Percentiles rank a stretch among this genome's conserved stretches.
phyloP scores from a whole-genome alignment of 192 early-diverging fungal genomes.

The Podila clonocystis region DNA sequence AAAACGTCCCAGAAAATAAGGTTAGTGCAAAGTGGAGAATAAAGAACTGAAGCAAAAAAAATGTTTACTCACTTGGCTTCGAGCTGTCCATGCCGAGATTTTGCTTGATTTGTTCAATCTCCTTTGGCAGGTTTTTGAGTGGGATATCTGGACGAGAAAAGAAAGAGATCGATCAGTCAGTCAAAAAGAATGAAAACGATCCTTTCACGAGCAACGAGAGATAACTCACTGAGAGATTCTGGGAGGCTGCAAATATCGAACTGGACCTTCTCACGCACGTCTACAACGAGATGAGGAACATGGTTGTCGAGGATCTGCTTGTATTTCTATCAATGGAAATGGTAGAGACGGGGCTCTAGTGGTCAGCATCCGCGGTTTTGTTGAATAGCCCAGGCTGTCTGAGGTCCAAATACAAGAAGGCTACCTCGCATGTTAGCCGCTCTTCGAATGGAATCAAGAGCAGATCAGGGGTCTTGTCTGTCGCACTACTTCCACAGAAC shows the following conservation, averaged over 20 bases:
- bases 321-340: slow-evolving; percentile 53
- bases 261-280: slow-evolving; percentile 89
- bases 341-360: background rate
- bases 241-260: slow-evolving; percentile 86
- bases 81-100: background rate
- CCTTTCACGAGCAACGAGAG: background rate
- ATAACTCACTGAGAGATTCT: slow-evolving; percentile 64
- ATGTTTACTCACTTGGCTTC: background rate
- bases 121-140: slow-evolving; percentile 55
- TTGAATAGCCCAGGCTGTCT: background rate
- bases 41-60: background rate
- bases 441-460: slow-evolving; percentile 25
- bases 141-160: slow-evolving; percentile 61
- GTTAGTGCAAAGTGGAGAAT: background rate
- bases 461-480: slow-evolving; percentile 70
- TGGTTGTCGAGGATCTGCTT: slow-evolving; percentile 34
- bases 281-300: slow-evolving; percentile 80
- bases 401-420: background rate
- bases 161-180: background rate
- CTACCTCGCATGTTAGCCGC: slow-evolving; percentile 34
- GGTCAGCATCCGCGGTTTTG: background rate
- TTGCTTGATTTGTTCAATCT: slow-evolving; percentile 55
- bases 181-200: background rate
- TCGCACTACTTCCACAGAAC: slow-evolving; percentile 86
- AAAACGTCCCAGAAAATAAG: background rate